Conservation (phyloP, 495 filamentous ascomycete species). For the Penicillium alfredii region DNA sequence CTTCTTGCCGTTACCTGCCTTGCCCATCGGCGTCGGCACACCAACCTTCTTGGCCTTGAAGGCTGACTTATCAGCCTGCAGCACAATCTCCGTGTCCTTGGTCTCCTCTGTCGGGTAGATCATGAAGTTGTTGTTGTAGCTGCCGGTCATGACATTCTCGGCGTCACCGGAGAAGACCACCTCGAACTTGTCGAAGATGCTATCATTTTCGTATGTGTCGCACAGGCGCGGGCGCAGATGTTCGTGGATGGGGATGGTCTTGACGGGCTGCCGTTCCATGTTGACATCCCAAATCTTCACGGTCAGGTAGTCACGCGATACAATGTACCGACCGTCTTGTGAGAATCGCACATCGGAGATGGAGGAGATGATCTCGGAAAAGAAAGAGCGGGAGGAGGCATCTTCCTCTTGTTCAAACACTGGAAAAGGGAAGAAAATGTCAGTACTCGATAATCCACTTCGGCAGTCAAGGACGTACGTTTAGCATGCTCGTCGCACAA, state of each 20-base stretch:
- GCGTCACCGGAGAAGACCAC: slow-evolving; percentile 98
- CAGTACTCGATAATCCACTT: too few relatives aligned
- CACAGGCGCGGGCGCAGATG: slow-evolving; percentile 91
- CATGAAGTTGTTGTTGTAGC: slow-evolving; percentile 99
- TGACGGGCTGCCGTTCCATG: slow-evolving; percentile 94
- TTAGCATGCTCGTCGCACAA: slow-evolving; percentile 94
- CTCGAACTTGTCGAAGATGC: slow-evolving; percentile 99
- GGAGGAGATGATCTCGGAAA: slow-evolving; percentile 98
- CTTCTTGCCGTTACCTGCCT: slow-evolving; percentile 69
- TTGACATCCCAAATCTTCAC: slow-evolving; percentile 99
- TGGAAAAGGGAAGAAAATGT: slow-evolving; percentile 31
- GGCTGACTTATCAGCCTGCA: slow-evolving; percentile 96
- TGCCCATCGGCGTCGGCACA: slow-evolving; percentile 95
- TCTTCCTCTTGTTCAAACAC: slow-evolving; percentile 99
- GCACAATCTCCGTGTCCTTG: slow-evolving; percentile 92
- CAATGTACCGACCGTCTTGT: slow-evolving; percentile 90
- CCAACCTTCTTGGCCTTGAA: slow-evolving; percentile 99
- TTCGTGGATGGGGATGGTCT: slow-evolving; percentile 98
- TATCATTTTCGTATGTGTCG: slow-evolving; percentile 98
- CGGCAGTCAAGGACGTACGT: slow-evolving; percentile 50
- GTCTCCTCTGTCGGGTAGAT: slow-evolving; percentile 96
- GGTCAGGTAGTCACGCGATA: slow-evolving; percentile 94
- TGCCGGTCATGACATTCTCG: slow-evolving; percentile 98
- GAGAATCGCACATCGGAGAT: slow-evolving; percentile 99
- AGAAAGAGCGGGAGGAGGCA: slow-evolving; percentile 96